phyloP scores from a whole-genome alignment of 352 stramenopile genomes.

The Blastocystis sp. region DNA sequence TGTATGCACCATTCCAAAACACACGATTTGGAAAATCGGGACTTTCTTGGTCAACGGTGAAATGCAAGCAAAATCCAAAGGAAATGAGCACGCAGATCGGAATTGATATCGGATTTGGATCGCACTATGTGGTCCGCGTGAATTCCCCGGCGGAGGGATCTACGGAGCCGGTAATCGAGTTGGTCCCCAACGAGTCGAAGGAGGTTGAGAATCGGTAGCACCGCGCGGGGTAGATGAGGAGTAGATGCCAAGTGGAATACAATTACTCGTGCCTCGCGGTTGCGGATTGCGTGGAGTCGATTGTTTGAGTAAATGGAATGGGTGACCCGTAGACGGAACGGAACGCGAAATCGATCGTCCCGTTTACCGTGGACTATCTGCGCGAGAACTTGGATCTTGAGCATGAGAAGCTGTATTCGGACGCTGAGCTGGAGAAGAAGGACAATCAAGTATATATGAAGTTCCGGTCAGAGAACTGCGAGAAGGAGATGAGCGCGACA shows the following conservation, averaged over 20 bases:
- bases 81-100: conserved; percentile 24
- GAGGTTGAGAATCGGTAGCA: background rate
- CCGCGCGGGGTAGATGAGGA: background rate
- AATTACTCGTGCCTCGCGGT: background rate
- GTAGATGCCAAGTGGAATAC: conserved; percentile 45
- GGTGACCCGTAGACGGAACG: background rate
- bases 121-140: background rate
- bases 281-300: background rate
- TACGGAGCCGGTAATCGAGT: background rate
- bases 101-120: conserved; percentile 50
- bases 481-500: conserved; percentile 27
- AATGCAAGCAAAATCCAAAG: conserved; percentile 6
- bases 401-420: background rate
- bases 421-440: conserved; percentile 11
- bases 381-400: background rate
- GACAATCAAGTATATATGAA: conserved; percentile 15
- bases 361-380: conserved; percentile 32
- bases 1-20: too few species aligned
- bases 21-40: background rate
- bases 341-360: background rate
- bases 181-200: background rate
- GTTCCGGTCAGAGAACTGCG: background rate
- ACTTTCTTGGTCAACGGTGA: background rate
- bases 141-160: background rate
- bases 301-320: background rate